These are phyloP conservation scores for Tolypocladium endophyticum DNA, from an alignment of 2,329 filamentous ascomycete species.

Conservation along the genomic window DNA sequence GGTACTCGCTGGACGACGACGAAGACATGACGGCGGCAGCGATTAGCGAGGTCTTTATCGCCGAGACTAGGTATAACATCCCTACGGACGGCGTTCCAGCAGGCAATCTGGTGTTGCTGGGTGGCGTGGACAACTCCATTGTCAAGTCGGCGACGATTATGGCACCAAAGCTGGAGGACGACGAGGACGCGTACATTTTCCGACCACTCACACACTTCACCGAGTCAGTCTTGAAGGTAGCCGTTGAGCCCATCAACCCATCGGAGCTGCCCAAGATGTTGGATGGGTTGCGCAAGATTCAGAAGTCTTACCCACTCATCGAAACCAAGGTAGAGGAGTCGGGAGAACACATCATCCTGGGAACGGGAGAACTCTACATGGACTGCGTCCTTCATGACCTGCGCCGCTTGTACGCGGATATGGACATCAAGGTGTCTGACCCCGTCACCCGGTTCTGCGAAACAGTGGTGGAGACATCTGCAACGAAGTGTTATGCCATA, in stretches of 20 bases:
- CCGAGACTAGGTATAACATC: conserved; percentile 87
- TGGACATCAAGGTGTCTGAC: conserved; percentile 98
- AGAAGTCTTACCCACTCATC: conserved; percentile 94
- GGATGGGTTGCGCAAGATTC: conserved; percentile 89
- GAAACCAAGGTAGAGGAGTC: conserved; percentile 97
- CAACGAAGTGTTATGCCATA: conserved; percentile 94
- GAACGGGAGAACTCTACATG: conserved; percentile 98
- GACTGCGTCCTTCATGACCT: conserved; percentile 96
- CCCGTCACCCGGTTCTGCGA: conserved; percentile 96
- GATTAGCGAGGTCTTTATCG: conserved; percentile 79
- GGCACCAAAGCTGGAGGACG: conserved; percentile 65
- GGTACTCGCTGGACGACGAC: conserved; percentile 92
- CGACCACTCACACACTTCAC: conserved; percentile 88
- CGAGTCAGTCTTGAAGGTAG: conserved; percentile 94
- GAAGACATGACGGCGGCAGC: conserved; percentile 91
- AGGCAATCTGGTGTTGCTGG: conserved; percentile 85
- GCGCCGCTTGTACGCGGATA: conserved; percentile 86
- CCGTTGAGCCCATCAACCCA: conserved; percentile 95
- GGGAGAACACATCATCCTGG: conserved; percentile 88
- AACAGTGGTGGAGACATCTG: conserved; percentile 93
- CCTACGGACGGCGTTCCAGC: conserved; percentile 85
- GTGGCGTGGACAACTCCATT: conserved; percentile 93
- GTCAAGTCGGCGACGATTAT: conserved; percentile 94
- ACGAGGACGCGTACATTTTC: conserved; percentile 94
- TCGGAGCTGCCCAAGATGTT: conserved; percentile 98